phyloP scores from a whole-genome alignment of 495 filamentous ascomycete species.

The Aspergillus taichungensis region DNA sequence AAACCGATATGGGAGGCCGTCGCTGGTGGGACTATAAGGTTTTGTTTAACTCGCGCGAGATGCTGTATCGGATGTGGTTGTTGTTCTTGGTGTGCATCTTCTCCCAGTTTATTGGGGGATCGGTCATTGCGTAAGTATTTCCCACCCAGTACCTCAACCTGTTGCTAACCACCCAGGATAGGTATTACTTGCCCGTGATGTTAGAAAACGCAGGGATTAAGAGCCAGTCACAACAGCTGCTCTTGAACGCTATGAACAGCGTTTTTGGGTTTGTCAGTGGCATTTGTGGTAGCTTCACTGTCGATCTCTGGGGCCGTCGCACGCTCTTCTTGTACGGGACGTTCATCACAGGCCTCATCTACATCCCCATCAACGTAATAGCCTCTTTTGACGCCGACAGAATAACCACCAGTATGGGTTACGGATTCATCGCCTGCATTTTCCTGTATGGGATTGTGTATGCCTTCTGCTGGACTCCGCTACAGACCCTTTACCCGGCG shows the following conservation, averaged over 20 bases:
- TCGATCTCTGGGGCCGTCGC: constrained; percentile 42
- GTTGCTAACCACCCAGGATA: not conserved
- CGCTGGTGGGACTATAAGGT: constrained; percentile 53
- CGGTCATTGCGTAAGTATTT: constrained; percentile 13
- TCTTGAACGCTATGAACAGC: constrained; percentile 51
- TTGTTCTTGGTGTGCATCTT: constrained; percentile 43
- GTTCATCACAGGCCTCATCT: constrained; percentile 38
- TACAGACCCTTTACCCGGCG: constrained; percentile 59
- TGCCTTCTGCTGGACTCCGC: constrained; percentile 53
- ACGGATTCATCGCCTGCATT: constrained; percentile 51
- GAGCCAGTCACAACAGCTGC: constrained; percentile 36
- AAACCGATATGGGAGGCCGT: constrained; percentile 44
- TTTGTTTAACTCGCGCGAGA: constrained; percentile 45
- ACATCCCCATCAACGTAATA: constrained; percentile 42
- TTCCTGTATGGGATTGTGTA: constrained; percentile 58
- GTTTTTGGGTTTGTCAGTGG: constrained; percentile 54
- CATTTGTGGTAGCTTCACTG: constrained; percentile 51
- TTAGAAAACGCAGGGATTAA: constrained; percentile 21
- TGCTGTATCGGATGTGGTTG: constrained; percentile 48
- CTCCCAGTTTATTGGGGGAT: constrained; percentile 29
- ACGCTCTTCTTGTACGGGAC: constrained; percentile 44
- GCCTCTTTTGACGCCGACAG: constrained; percentile 30
- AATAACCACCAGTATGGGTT: constrained; percentile 49
- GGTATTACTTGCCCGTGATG: constrained; percentile 20
- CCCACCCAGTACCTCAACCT: not conserved